Conservation (phyloP, 2,329 filamentous ascomycete species). For the Sordariomycetes sp. region DNA sequence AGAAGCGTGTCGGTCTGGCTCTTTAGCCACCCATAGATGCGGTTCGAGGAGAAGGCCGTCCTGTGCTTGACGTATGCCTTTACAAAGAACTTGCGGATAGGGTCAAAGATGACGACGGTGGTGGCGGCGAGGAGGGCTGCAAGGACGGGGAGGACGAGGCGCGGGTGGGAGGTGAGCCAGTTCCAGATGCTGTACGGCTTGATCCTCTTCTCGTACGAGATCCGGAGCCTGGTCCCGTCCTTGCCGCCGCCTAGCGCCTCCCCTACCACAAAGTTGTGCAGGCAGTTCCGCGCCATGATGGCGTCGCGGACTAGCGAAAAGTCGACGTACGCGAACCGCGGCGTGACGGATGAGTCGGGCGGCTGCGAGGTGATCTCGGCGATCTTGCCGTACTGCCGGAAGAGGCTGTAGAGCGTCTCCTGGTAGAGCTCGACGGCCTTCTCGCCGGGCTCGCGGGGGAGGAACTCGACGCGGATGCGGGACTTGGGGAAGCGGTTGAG, state of each 20-base stretch:
- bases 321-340: slow-evolving; percentile 68
- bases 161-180: slow-evolving; percentile 75
- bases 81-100: slow-evolving; percentile 87
- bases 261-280: slow-evolving; percentile 68
- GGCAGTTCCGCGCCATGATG: slow-evolving; percentile 81
- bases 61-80: slow-evolving; percentile 72
- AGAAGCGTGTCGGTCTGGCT: slow-evolving; percentile 41
- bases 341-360: slow-evolving; percentile 72
- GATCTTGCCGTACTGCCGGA: slow-evolving; percentile 83
- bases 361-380: slow-evolving; percentile 72
- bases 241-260: slow-evolving; percentile 63
- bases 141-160: slow-evolving; percentile 72
- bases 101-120: slow-evolving; percentile 85
- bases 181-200: slow-evolving; percentile 73
- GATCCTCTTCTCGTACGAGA: slow-evolving; percentile 71
- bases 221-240: slow-evolving; percentile 59
- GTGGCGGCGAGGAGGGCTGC: slow-evolving; percentile 71
- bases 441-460: slow-evolving; percentile 57
- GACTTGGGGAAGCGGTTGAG: slow-evolving; percentile 68
- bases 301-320: slow-evolving; percentile 63
- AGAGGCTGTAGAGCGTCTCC: slow-evolving; percentile 75
- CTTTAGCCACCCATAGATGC: slow-evolving; percentile 69
- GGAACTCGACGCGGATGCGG: slow-evolving; percentile 72
- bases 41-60: slow-evolving; percentile 61
- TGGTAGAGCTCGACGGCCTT: slow-evolving; percentile 69